Base-by-base conservation (phyloP, 1,284 basidiomycete species). In the Puccinia triticina region DNA sequence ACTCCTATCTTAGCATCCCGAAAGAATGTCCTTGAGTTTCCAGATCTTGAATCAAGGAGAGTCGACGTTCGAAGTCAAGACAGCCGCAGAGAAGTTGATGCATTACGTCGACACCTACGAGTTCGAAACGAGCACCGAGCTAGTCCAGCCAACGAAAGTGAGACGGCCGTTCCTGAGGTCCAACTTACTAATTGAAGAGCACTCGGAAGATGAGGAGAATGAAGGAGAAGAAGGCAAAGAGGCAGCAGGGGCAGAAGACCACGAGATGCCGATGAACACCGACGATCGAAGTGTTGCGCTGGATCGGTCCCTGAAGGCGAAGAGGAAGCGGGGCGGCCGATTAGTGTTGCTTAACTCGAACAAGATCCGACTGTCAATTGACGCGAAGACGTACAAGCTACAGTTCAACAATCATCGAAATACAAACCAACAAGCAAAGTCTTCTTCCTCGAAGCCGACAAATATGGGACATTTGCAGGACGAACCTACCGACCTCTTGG, bases 1-100 rank as follows among this genome's bases (percentile, higher is more conserved):
- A n/a, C n/a, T n/a, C 3, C 29, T 37, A 32, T 12, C 26, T 8
- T 66, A 81, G 79, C 79, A 81, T 59, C 79, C 79, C 10, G 79
- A 81, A 50, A 50, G 79, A 50, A 81, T 73, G 69, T 73, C 69
- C 29, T 74, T 81, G 37, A 81, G 79, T 46, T 57, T 81, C 48
- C 79, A 81, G 34, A 48, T 81, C 23, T 50, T 81, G 21, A 32
- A 66, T 50, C 21, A 53, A 26, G 79, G 71, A 48, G 79, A 81
- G 32, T 23, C 79, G 23, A 81, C 79, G 3, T 73, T 81, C n/a
- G 79, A 81, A 74, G 21, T 72, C 8, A 76, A 59, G n/a, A 76
- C 32, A 18, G 34, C 34, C 2, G 32, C 59, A 23, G 74, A 64
- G 18, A 76, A 55, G 50, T 64, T 76, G 40, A 61, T 16, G 2